These are phyloP conservation scores for Salix dunnii DNA, from an alignment of 345 rosid species.

Conservation along the genomic window DNA sequence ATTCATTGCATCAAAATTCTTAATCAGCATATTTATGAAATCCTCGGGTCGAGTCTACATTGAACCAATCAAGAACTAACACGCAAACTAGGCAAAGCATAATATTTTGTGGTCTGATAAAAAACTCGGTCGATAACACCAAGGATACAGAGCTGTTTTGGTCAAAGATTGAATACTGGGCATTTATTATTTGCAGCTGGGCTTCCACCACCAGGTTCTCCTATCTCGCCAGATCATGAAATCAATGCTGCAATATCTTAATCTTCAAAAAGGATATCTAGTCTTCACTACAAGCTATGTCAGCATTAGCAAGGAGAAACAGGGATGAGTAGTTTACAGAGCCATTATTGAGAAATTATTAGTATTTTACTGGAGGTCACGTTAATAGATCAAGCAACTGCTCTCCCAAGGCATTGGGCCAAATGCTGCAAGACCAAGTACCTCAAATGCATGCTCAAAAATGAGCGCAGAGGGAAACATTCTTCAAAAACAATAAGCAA, in stretches of 20 bases:
- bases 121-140: neutral
- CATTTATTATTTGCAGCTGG: neutral
- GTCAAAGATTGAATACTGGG: neutral
- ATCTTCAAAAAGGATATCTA: neutral
- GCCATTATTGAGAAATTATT: neutral
- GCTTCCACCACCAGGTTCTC: neutral
- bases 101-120: neutral
- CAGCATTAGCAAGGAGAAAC: neutral
- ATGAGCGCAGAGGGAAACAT: neutral
- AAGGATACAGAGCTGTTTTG: neutral
- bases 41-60: neutral
- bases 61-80: neutral
- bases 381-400: neutral
- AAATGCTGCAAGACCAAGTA: neutral
- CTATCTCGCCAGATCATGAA: neutral
- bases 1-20: neutral
- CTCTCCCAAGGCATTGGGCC: neutral
- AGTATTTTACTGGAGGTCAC: neutral
- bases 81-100: neutral
- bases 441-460: neutral
- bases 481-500: neutral
- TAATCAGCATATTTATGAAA: neutral
- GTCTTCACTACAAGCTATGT: neutral
- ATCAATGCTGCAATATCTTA: neutral
- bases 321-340: neutral